Percentiles rank a stretch among this genome's conserved stretches.
Conservation (phyloP, 2,329 filamentous ascomycete genomes). For the Colletotrichum somersetense region DNA sequence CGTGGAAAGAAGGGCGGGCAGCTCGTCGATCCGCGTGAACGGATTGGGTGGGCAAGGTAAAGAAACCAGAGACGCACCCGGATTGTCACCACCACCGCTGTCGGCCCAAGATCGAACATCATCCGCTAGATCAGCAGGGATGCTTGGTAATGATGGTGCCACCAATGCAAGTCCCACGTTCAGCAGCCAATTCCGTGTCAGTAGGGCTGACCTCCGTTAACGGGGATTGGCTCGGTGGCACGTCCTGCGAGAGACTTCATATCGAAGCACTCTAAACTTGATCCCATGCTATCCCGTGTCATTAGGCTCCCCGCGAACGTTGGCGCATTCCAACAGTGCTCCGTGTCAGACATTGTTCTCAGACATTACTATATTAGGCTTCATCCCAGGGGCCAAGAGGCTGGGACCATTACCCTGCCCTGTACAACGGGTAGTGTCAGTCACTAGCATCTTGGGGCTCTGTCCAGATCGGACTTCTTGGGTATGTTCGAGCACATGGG, state of each 20-base stretch:
- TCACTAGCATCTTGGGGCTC: slow-evolving; percentile 10
- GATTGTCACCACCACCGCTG: not conserved
- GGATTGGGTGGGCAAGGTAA: not conserved
- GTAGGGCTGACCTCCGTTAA: slow-evolving; percentile 27
- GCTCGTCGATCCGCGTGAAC: not conserved
- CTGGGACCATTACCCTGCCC: slow-evolving; percentile 14
- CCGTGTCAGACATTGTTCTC: not conserved
- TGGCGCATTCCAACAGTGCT: slow-evolving; percentile 1
- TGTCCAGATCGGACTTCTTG: slow-evolving; percentile 2
- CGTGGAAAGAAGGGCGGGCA: not conserved
- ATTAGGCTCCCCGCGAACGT: not conserved
- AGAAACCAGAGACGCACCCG: not conserved
- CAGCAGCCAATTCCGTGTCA: slow-evolving; percentile 9
- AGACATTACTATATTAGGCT: not conserved
- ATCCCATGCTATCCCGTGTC: not conserved
- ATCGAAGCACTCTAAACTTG: slow-evolving; percentile 1
- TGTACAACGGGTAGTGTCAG: slow-evolving; percentile 9
- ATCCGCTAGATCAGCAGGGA: not conserved
- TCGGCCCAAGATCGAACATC: slow-evolving; percentile 3
- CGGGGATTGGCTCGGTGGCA: not conserved
- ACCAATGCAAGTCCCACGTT: not conserved
- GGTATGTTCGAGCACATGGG: not conserved
- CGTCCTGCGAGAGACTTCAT: slow-evolving; percentile 4
- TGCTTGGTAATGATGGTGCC: not conserved
- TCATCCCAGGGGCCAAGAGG: slow-evolving; percentile 9